Percentiles rank a stretch among this genome's conserved stretches.
Conservation (phyloP, 1,284 basidiomycete species). For the Ustilago cynodontis region DNA sequence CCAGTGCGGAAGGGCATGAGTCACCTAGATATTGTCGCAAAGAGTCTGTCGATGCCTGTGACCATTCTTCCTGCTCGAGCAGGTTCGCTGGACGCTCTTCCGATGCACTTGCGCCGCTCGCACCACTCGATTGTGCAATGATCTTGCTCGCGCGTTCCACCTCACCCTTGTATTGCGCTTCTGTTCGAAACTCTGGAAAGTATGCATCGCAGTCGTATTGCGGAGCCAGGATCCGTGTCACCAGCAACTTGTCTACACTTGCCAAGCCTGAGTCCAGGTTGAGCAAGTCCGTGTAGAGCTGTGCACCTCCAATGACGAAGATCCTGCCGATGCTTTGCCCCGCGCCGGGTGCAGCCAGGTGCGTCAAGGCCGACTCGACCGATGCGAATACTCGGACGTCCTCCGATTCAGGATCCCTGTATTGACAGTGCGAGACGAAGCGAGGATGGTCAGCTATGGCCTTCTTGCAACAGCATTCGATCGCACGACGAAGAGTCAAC, state of each 20-base stretch:
- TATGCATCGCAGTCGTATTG: conserved; percentile 87
- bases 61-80: conserved; percentile 28
- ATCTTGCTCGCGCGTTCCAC: conserved; percentile 16
- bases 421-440: neutral
- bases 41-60: conserved; percentile 20
- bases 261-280: neutral
- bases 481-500: neutral
- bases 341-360: conserved; percentile 6
- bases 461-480: conserved; percentile 18
- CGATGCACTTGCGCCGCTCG: neutral
- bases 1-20: conserved; percentile 22
- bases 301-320: conserved; percentile 92
- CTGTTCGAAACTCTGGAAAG: conserved; percentile 79
- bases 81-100: neutral
- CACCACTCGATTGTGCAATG: neutral
- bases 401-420: conserved; percentile 49
- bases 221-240: conserved; percentile 85
- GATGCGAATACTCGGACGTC: conserved; percentile 33
- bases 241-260: conserved; percentile 72
- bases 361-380: conserved; percentile 25
- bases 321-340: conserved; percentile 59
- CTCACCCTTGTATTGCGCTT: conserved; percentile 37
- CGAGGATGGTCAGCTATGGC: conserved; percentile 11
- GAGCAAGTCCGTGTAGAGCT: conserved; percentile 79
- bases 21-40: conserved; percentile 30